Conservation (phyloP, 805 yeast species). For the Teunomyces lycoperdinae region DNA sequence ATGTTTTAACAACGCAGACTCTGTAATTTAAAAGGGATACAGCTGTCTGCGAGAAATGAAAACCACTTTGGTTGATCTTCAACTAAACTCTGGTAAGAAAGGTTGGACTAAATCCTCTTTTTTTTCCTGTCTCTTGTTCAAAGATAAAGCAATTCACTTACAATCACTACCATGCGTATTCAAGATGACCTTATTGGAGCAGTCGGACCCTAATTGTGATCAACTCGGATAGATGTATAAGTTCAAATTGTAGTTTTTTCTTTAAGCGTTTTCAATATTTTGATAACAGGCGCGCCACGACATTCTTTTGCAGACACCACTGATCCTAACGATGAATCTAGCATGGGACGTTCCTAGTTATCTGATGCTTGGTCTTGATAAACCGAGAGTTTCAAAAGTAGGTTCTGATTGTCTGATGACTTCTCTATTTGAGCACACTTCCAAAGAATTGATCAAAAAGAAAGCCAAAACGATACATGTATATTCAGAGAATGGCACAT, state of each 20-base stretch:
- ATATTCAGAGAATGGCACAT: not conserved
- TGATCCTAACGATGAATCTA: not conserved
- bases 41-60: not conserved
- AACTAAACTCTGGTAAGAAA: not conserved
- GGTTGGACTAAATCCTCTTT: not conserved
- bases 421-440: not conserved
- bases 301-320: not conserved
- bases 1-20: not conserved
- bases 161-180: not conserved
- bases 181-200: not conserved
- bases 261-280: not conserved
- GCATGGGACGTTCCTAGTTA: not conserved
- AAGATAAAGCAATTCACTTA: not conserved
- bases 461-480: not conserved
- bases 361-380: not conserved
- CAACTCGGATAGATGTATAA: not conserved
- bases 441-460: not conserved
- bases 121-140: not conserved
- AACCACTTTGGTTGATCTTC: not conserved
- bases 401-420: not conserved
- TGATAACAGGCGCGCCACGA: not conserved
- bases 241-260: not conserved
- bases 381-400: not conserved
- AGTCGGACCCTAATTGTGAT: not conserved
- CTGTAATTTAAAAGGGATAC: not conserved